A percentile compares a stretch with the other conserved stretches of the same genome.
phyloP scores from a whole-genome alignment of 768 basidiomycete genomes.

The Mycena haematopus region DNA sequence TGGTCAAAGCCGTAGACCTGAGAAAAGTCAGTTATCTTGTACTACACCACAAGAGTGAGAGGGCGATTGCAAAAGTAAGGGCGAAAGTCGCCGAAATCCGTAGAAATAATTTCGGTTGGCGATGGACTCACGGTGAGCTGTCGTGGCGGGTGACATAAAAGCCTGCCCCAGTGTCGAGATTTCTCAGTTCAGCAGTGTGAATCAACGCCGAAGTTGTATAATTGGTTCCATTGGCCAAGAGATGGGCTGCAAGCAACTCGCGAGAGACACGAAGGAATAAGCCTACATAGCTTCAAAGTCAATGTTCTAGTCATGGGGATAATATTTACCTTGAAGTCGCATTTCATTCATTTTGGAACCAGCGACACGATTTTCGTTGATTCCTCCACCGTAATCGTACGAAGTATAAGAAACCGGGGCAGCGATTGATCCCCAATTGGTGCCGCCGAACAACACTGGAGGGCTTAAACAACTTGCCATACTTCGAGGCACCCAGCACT shows the following conservation, averaged over 20 bases:
- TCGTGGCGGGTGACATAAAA: constrained; percentile 60
- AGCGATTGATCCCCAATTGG: constrained; percentile 66
- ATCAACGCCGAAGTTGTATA: constrained; percentile 52
- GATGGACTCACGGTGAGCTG: constrained; percentile 46
- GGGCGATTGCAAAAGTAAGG: no score
- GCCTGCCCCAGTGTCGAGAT: constrained; percentile 48
- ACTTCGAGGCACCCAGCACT: constrained; percentile 12
- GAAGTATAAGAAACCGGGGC: constrained; percentile 65
- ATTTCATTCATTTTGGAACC: constrained; percentile 59
- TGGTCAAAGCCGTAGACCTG: constrained; percentile 52
- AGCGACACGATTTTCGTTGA: constrained; percentile 58
- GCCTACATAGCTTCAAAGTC: constrained; percentile 38
- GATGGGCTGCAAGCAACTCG: constrained; percentile 50
- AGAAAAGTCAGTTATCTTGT: not conserved
- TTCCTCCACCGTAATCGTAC: constrained; percentile 69
- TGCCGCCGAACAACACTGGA: constrained; percentile 65
- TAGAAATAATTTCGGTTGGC: no score
- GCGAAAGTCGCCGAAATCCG: no score
- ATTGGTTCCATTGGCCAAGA: constrained; percentile 57
- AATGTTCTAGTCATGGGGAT: not conserved
- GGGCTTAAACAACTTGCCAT: not conserved
- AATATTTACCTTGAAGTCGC: constrained; percentile 52
- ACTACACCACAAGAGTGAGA: no score
- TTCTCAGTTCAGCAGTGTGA: constrained; percentile 54
- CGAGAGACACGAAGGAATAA: constrained; percentile 59